Percentiles rank a stretch among this genome's conserved stretches.
These are phyloP conservation scores for Chaetomium globosum DNA, from an alignment of 2,329 filamentous ascomycete genomes.

Conservation along the genomic window DNA sequence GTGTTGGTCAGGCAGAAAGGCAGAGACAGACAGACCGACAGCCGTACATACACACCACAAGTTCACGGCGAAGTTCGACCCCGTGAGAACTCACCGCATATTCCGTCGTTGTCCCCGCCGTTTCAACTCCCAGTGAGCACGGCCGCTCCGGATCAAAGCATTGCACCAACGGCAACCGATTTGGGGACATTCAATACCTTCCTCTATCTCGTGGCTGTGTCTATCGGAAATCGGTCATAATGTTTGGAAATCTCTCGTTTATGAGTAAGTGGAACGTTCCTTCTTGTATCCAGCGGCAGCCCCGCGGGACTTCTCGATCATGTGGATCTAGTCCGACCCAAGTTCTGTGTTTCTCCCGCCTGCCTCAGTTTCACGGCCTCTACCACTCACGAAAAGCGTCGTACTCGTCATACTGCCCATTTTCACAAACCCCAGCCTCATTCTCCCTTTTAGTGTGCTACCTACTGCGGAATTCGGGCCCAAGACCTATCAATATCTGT, in stretches of 20 bases:
- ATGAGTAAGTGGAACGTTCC: slow-evolving; percentile 24
- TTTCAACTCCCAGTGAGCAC: background rate
- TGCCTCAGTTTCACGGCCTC: background rate
- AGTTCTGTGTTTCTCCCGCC: background rate
- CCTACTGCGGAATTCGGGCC: background rate
- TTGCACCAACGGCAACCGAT: background rate
- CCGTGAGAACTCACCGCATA: background rate
- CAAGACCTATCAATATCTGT: background rate
- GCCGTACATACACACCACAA: background rate
- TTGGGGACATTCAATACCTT: background rate
- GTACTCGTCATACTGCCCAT: background rate
- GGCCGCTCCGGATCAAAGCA: background rate
- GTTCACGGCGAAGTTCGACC: background rate
- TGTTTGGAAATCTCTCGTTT: slow-evolving; percentile 49
- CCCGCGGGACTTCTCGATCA: slow-evolving; percentile 26
- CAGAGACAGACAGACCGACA: background rate
- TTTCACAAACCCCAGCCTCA: background rate
- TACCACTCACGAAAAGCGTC: background rate
- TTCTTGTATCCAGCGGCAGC: slow-evolving; percentile 17
- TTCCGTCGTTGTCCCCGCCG: background rate
- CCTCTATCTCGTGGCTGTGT: background rate
- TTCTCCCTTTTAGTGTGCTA: background rate
- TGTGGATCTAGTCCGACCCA: slow-evolving; percentile 5
- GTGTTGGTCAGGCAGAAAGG: background rate
- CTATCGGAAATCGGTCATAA: slow-evolving; percentile 34